phyloP scores from a whole-genome alignment of 2,329 filamentous ascomycete species.

The Cucurbitaria berberidis region DNA sequence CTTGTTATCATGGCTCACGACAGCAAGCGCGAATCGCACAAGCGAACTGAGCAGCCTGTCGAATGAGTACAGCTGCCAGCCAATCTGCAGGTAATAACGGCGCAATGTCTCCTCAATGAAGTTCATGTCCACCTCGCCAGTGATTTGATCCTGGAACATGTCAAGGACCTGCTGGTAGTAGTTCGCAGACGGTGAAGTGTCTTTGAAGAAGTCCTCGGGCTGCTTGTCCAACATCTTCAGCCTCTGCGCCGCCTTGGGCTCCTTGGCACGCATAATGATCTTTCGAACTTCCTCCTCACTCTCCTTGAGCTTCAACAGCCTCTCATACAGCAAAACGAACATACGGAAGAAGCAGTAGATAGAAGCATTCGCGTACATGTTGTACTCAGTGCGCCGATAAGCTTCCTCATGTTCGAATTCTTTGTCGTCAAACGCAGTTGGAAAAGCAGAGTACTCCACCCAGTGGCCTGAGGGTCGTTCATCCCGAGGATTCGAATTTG shows the following conservation, averaged over 20 bases:
- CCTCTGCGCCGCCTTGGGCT: conserved; percentile 79
- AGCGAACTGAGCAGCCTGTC: conserved; percentile 85
- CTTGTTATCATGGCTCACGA: conserved; percentile 84
- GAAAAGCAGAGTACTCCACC: conserved; percentile 63
- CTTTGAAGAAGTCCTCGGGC: conserved; percentile 74
- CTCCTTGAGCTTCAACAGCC: conserved; percentile 82
- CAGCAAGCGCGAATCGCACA: conserved; percentile 79
- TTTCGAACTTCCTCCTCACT: conserved; percentile 74
- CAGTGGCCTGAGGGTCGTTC: conserved; percentile 71
- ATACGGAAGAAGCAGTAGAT: conserved; percentile 95
- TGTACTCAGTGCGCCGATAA: conserved; percentile 81
- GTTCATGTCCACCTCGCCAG: conserved; percentile 78
- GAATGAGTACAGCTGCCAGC: conserved; percentile 93
- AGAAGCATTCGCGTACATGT: conserved; percentile 88
- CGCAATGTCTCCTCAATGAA: conserved; percentile 90
- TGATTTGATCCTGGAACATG: conserved; percentile 85
- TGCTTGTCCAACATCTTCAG: conserved; percentile 84
- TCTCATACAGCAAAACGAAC: conserved; percentile 87
- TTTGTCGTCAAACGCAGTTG: conserved; percentile 64
- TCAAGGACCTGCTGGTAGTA: conserved; percentile 87
- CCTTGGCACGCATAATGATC: conserved; percentile 74
- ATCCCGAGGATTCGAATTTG: conserved; percentile 59
- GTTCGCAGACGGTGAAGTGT: conserved; percentile 66
- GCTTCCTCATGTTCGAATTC: conserved; percentile 76
- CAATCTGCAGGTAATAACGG: conserved; percentile 86